Evolutionary conservation across 2,329 filamentous ascomycete genomes (phyloP), one percentile per base, ranked within the genome.

Genomic region (Scopulariopsis brevicaulis): DNA sequence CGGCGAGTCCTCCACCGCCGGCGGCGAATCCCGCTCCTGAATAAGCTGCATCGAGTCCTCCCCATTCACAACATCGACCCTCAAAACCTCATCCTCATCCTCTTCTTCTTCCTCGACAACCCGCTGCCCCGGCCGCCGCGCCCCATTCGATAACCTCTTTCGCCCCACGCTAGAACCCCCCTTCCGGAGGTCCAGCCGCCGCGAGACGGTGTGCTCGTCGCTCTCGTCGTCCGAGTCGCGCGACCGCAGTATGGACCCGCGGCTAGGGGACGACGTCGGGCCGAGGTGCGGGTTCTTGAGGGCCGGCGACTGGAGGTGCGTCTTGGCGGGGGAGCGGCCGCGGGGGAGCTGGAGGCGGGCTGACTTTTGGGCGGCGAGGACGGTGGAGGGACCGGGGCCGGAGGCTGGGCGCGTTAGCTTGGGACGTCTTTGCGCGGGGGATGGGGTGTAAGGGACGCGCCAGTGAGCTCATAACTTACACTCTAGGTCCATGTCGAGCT

Each of bases 301-400:
- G 28, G 86, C 83, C 0, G 86, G 86, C 2, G 80, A 82, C 14
- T 75, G 72, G 28, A 83, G 74, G 37, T 77, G 72, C 3, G 85
- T 85, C 69, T 87, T 88, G 58, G 80, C 75, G 1, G 86, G 86
- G 2, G 85, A 88, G 59, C 74, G 70, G 53, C 73, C 73, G 56
- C 73, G 75, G 48, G 77, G 76, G 11, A 78, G 62, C 63, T 81
- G 72, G 20, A 73, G 69, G 53, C 76, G 78, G 70, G 67, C 72
- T 72, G 64, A 76, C 70, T 71, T 77, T 72, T 68, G 82, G 64
- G 68, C 75, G 62, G 75, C 79, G 56, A 82, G 73, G 35, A 80
- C 68, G 3, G 80, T 79, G 37, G 73, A 73, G 12, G 80, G 79
- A 2, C 78, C 79, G n/a, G 78, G 75, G 11, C 79, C 80, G 25